Base-by-base conservation (phyloP, 495 filamentous ascomycete species). In the Penicillium subrubescens region DNA sequence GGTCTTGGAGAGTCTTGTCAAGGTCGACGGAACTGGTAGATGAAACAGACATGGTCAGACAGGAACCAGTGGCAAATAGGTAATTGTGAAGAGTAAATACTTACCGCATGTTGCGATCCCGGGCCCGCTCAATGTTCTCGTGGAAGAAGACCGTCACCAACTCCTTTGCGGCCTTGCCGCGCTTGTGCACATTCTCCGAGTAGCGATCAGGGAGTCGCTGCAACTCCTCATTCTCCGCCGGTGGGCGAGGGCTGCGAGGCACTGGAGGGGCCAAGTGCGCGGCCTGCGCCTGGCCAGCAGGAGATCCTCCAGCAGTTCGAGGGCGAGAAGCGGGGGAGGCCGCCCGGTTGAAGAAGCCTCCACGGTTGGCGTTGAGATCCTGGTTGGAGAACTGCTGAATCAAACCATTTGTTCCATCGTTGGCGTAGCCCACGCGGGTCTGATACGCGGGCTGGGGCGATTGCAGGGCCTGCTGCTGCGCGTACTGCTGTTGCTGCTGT, bases 301-400 rank as follows among this genome's bases (percentile, higher is more conserved):
- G 71, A 37, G 79, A 78, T 17, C 75, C 75, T 48, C 90, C 92
- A 51, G 90, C 90, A 7, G 92, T 96, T 60, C 91, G 87, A 53
- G 92, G 91, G 52, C 94, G 87, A 70, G 90, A 88, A 46, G 76
- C 84, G 7, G 92, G 90, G 11, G 91, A 90, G 7, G 85, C 83
- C 50, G 92, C 85, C 37, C 92, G 88, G 68, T 80, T 82, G 68
- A 91, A 92, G 57, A 91, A 85, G 61, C 89, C 88, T 3, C 78
- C 79, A 66, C 92, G 85, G 52, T 84, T 86, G 54, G 87, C 83
- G 56, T 90, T 91, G 8, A 98, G 86, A 74, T 98, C 96, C 83
- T 99, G 95, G 77, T 98, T 93, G 39, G 94, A 95, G 74, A 99
- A 94, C 74, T 99, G 95, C 71, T 96, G 92, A 66, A 92, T 92